Evolutionary conservation across 1,284 basidiomycete genomes (phyloP).

Genomic region (Cutaneotrichosporon dermatis): DNA sequence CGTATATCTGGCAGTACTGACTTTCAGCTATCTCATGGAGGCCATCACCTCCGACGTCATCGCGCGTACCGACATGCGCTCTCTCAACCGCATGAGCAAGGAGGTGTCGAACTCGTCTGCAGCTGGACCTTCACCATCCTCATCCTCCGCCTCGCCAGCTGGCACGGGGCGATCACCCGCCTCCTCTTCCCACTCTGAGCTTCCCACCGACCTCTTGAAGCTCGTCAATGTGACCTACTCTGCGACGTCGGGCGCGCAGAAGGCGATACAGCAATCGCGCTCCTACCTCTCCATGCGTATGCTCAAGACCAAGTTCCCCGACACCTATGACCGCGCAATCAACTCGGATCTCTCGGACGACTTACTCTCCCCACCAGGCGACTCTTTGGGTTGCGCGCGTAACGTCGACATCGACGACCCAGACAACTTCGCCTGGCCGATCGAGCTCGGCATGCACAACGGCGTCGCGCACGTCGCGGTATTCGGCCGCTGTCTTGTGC

Average conservation of each 20-base stretch:
- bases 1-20: not conserved
- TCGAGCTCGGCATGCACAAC: conserved; percentile 44
- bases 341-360: conserved; percentile 37
- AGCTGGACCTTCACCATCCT: conserved; percentile 22
- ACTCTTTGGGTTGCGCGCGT: conserved; percentile 35
- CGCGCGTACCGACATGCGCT: conserved; percentile 27
- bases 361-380: conserved; percentile 31
- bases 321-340: conserved; percentile 35
- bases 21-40: conserved; percentile 40
- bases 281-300: conserved; percentile 32
- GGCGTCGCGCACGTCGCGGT: conserved; percentile 39
- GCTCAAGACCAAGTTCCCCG: conserved; percentile 32
- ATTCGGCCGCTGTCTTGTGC: conserved; percentile 39
- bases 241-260: conserved; percentile 21
- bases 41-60: conserved; percentile 40
- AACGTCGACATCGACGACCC: conserved; percentile 33
- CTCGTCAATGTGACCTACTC: conserved; percentile 28
- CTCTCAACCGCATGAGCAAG: conserved; percentile 27
- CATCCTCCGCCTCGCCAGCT: conserved; percentile 15
- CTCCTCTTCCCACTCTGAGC: conserved; percentile 13
- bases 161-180: conserved; percentile 19
- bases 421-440: conserved; percentile 43
- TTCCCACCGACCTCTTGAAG: conserved; percentile 33
- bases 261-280: conserved; percentile 32
- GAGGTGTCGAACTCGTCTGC: conserved; percentile 20